phyloP scores from a whole-genome alignment of 495 filamentous ascomycete species.

The Halenospora varia region DNA sequence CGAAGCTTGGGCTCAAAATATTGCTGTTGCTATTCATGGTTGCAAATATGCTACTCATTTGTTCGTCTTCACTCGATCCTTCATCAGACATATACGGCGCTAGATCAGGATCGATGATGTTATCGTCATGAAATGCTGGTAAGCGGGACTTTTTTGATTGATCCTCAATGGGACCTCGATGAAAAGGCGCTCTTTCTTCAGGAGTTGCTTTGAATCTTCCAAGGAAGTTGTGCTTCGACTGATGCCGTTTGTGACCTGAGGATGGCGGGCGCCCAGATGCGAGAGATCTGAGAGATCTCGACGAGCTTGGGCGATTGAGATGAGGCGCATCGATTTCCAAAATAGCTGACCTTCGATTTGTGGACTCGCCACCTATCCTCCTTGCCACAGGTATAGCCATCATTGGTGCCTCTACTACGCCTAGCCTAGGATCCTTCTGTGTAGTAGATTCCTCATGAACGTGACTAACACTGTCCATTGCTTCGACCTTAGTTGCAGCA shows the following conservation, averaged over 20 bases:
- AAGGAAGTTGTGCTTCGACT: slow-evolving; percentile 79
- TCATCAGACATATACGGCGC: slow-evolving; percentile 95
- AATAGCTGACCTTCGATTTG: slow-evolving; percentile 80
- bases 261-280: slow-evolving; percentile 68
- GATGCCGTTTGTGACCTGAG: slow-evolving; percentile 72
- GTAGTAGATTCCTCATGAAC: not conserved
- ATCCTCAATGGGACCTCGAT: slow-evolving; percentile 65
- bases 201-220: slow-evolving; percentile 49
- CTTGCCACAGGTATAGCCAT: slow-evolving; percentile 93
- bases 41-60: slow-evolving; percentile 72
- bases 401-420: slow-evolving; percentile 51
- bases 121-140: slow-evolving; percentile 93
- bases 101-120: slow-evolving; percentile 95
- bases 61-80: slow-evolving; percentile 87
- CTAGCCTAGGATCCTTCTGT: slow-evolving; percentile 13
- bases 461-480: slow-evolving; percentile 19
- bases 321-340: slow-evolving; percentile 81
- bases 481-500: slow-evolving; percentile 15
- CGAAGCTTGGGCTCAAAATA: slow-evolving; percentile 37
- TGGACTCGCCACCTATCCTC: slow-evolving; percentile 72
- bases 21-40: slow-evolving; percentile 54
- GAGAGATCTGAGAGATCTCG: slow-evolving; percentile 82
- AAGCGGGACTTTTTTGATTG: slow-evolving; percentile 59
- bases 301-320: slow-evolving; percentile 78
- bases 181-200: slow-evolving; percentile 70